A percentile compares a stretch with the other conserved stretches of the same genome.
These are phyloP conservation scores for Rhamnella rubrinervis DNA, from an alignment of 331 rosid species.

Conservation along the genomic window DNA sequence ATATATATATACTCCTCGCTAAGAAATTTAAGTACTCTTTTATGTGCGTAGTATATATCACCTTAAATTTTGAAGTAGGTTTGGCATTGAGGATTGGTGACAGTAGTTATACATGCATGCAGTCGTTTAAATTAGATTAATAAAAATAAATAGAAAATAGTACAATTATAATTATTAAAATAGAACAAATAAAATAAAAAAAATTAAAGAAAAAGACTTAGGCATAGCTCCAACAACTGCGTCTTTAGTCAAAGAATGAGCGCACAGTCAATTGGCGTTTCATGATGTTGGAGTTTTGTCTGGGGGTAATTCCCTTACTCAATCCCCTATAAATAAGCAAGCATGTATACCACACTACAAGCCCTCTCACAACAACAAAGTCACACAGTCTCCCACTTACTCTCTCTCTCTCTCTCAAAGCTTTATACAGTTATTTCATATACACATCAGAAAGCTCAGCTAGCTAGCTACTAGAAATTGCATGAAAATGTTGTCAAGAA, in stretches of 20 bases:
- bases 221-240: constrained; percentile 13
- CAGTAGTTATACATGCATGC: no score
- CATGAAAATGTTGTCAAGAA: constrained; percentile 58
- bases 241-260: constrained; percentile 21
- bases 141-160: no score
- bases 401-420: neutral
- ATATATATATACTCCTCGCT: no score
- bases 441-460: neutral
- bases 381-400: neutral
- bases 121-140: no score
- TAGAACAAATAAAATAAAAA: neutral
- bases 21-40: no score
- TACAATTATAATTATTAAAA: no score
- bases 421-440: neutral
- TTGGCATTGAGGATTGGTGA: no score
- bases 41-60: no score
- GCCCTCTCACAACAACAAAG: no score
- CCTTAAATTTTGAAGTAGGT: no score
- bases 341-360: no score
- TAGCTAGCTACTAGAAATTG: neutral
- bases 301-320: no score
- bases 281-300: constrained; percentile 35
- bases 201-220: neutral
- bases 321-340: constrained; percentile 33
- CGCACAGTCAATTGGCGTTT: constrained; percentile 7